Evolutionary conservation across 495 filamentous ascomycete genomes (phyloP), one percentile per base, ranked within the genome.

Genomic region (Sphaerosporella brunnea): DNA sequence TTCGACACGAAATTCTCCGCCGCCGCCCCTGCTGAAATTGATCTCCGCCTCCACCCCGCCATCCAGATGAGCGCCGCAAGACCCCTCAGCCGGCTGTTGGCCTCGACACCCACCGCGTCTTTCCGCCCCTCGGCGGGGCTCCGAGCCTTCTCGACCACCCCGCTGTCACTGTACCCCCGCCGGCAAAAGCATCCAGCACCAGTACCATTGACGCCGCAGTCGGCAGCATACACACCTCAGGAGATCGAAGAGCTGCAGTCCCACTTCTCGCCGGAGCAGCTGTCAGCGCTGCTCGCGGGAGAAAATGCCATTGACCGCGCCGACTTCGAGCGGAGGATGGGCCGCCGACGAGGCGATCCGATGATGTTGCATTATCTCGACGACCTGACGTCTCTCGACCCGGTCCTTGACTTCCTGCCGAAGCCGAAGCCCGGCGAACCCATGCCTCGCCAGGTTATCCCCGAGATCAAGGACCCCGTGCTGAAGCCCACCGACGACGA

Each of bases 281-380:
- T 94, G 49, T 69, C 68, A n/a, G 82, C 85, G 37, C 77, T 97
- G 64, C 70, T 85, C 64, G 84, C 81, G 44, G 90, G 80, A 50
- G 90, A 97, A 64, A 69, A 71, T 8, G 75, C 82, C 48, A 80
- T 97, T 64, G 73, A 83, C 63, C 73, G 79, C 13, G 65, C 72
- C 49, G 84, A 97, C 63, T 63, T 96, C 59, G 48, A 51, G 23
- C 72, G 74, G 5, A 71, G 75, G 30, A 80, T 86, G 63, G 78
- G 77, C 42, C 68, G 70, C 2, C 58, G 80, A 39, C 77, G 80
- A 38, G 63, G 61, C 35, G 90, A 96, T 62, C 71, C 78, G 8
- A 80, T 80, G 67, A 64, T 65, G 19, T 65, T 90, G 38, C 63
- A 68, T 20, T 97, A 97, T 68, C 59, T 88, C 48, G 85, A 93